Base-by-base conservation (phyloP, 164 flowering plant genomes). In the Saururus chinensis region DNA sequence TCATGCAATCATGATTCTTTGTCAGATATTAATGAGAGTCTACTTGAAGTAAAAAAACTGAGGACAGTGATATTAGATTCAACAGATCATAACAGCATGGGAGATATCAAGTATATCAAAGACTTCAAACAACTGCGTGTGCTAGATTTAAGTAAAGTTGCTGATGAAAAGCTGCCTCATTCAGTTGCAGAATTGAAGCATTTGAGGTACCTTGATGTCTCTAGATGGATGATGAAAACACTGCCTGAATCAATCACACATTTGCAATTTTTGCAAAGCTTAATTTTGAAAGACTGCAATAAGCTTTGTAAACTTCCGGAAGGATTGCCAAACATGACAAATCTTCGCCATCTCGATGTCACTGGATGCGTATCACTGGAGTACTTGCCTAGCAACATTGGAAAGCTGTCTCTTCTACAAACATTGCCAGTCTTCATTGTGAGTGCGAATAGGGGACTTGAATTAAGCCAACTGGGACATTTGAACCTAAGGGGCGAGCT, bases 391-490 rank as follows among this genome's bases (percentile, higher is more conserved):
- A 12, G 37, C 4, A 10, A 37, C 9, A 56, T 66, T 35, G 63
- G 64, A 4, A 52, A 51, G 19, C 23, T 64, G 12, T 23, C 0
- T 0, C 4, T 19, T 2, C 74, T 74, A 21, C 71, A 62, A 11
- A 70, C 71, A 35, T 42, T 74, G 26, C 67, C 71, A 20, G 9
- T 64, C 11, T 64, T 67, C 26, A 54, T 74, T 59, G 61, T 67
- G 7, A 66, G 72, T 13, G 6, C 40, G 7, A 25, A 53, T 1
- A 17, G 19, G 0, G 42, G 48, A 40, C 19, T 40, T 45, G 22
- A 40, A 4, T 54, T 64, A 11, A 25, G 22, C 22, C 48, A 65
- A 56, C 21, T 57, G 20, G 7, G 21, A 57, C 12, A 42, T 9
- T 37, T 54, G 19, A 66, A 54, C 10, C 69, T 66, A 12, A 8